Base-by-base conservation (phyloP, 2,329 filamentous ascomycete genomes). In the Bipolaris bicolor region DNA sequence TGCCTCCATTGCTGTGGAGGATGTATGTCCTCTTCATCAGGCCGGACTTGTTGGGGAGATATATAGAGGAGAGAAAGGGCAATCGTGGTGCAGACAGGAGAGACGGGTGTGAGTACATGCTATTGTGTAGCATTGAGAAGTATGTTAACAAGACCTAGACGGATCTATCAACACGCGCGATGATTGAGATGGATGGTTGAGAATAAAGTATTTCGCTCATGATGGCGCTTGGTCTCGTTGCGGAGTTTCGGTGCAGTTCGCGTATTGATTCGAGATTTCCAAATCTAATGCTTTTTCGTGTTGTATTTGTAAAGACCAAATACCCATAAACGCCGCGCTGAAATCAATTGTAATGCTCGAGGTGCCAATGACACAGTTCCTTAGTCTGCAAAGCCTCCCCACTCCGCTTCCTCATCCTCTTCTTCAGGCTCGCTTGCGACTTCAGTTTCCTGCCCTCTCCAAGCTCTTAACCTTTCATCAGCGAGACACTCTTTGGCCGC, bases 381-480 rank as follows among this genome's bases (percentile, higher is more conserved):
- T 81, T 77, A 88, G 65, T 90, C 87, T 7, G 86, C 84, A 65
- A 92, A 87, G 0, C 90, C 90, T 63, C 83, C 87, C 86, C 88
- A 91, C 63, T 86, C 84, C 29, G 82, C 83, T 66, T 86, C 84
- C 31, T 83, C 83, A 6, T 84, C 81, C 24, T 80, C 81, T n/a
- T 66, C 72, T 22, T 65, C 63, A 2, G 44, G 49, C 7, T 75
- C 76, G 78, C 76, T 34, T 73, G 73, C 55, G 63, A 72, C 77
- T 22, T 77, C 77, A 34, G 74, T 75, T 13, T 76, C 66, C 49
- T 74, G 67, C 2, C 69, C 71, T 63, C 72, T 75, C 80, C 87
- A 91, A 74, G 86, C 85, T 48, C 85, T 84, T 73, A 97, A 77
- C 63, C 92, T 83, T 66, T 89, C 88, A 74, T 98, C 94, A 1